Evolutionary conservation across 2,329 filamentous ascomycete species (phyloP).

Genomic region (Keithomyces neogunnii): DNA sequence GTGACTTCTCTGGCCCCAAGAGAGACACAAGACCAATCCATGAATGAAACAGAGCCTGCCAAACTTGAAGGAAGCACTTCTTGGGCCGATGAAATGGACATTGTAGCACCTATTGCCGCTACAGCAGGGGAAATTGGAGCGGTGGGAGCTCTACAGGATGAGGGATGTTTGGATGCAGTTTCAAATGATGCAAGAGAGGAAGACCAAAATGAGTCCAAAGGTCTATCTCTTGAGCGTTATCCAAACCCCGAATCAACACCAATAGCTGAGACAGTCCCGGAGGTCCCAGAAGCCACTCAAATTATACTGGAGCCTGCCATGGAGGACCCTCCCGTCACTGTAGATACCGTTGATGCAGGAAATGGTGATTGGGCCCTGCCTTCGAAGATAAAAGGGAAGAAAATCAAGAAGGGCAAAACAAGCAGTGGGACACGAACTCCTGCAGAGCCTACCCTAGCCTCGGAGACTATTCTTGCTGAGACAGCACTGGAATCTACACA

Average conservation of each 20-base stretch:
- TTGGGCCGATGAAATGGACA: slow-evolving; percentile 12
- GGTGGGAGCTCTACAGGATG: slow-evolving; percentile 2
- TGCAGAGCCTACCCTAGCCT: background rate
- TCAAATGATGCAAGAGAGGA: slow-evolving; percentile 34
- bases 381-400: slow-evolving; percentile 26
- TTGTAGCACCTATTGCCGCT: background rate
- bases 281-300: background rate
- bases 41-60: background rate
- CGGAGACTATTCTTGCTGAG: too few species aligned
- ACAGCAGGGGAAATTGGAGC: background rate
- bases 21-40: slow-evolving; percentile 2
- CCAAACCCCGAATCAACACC: background rate
- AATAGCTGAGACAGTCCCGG: background rate
- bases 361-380: slow-evolving; percentile 10
- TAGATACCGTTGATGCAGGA: background rate
- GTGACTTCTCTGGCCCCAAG: background rate
- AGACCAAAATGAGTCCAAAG: slow-evolving; percentile 16
- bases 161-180: slow-evolving; percentile 19
- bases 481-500: too few species aligned
- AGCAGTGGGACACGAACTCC: background rate
- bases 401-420: slow-evolving; percentile 23
- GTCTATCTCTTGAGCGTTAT: background rate
- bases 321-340: background rate
- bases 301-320: background rate
- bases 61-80: background rate